phyloP scores from a whole-genome alignment of 768 basidiomycete species.

The Termitomyces sp. region DNA sequence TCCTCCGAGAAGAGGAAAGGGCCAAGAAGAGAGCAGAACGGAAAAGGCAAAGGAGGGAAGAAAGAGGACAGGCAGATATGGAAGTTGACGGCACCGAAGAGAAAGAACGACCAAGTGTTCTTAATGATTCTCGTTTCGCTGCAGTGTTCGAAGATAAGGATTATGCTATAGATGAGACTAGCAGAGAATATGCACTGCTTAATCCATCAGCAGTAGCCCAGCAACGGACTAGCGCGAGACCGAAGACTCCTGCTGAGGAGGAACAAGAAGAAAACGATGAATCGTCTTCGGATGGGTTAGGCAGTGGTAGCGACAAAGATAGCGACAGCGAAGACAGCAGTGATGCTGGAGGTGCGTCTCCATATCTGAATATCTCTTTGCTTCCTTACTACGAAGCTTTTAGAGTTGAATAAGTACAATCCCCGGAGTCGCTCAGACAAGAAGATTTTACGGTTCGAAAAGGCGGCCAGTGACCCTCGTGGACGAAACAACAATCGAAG shows the following conservation, averaged over 20 bases:
- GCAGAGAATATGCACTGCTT: constrained; percentile 84
- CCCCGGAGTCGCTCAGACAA: constrained; percentile 45
- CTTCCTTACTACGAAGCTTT: constrained; percentile 1
- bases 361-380: constrained; percentile 5
- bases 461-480: constrained; percentile 36
- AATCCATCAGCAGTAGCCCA: constrained; percentile 80
- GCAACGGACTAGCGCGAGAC: constrained; percentile 32
- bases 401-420: constrained; percentile 47
- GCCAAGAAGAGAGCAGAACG: constrained; percentile 49
- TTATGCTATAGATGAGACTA: constrained; percentile 86
- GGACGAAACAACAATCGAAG: constrained; percentile 41
- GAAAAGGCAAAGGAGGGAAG: constrained; percentile 41
- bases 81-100: constrained; percentile 30
- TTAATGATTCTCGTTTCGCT: constrained; percentile 85
- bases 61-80: constrained; percentile 28
- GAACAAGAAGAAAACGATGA: constrained; percentile 87
- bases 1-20: constrained; percentile 61
- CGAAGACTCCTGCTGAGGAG: constrained; percentile 80
- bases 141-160: constrained; percentile 88
- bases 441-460: constrained; percentile 39
- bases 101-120: constrained; percentile 42
- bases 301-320: constrained; percentile 33
- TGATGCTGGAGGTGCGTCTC: constrained; percentile 46
- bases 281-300: constrained; percentile 52
- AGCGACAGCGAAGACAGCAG: constrained; percentile 43